Base-by-base conservation (phyloP, 2,329 filamentous ascomycete genomes). In the Alternaria conjuncta region DNA sequence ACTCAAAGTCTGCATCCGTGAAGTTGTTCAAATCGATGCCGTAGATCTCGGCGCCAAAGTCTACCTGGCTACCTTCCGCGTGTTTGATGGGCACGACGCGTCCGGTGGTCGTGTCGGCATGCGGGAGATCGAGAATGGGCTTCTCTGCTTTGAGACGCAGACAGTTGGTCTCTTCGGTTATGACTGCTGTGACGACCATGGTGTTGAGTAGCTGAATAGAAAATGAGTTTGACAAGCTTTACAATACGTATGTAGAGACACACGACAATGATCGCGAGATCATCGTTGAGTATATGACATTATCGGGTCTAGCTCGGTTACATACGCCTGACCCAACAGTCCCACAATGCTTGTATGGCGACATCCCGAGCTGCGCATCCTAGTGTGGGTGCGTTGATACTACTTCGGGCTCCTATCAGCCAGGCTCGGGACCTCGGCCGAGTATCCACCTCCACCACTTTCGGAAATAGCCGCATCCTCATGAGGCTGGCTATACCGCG, bases 21-120 rank as follows among this genome's bases (percentile, higher is more conserved):
- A 65, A 65, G 15, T 60, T 60, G 46, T 65, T 65, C 60, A 65
- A 46, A 20, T 65, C 63, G 41, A 65, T 65, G 25, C 63, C 63
- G 28, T 65, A 65, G 23, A 65, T 32, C 25, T 65, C 55, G 10
- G 60, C 63, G 12, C 63, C 63, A 45, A 65, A 65, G 53, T 65
- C 60, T 5, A 63, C 60, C 12, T 32, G 28, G 47, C 63, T 65
- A 10, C 25, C 30, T 25, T 57, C 32, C 3, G 47, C 15, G 26
- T 65, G 63, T 11, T 46, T 36, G 12, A 65, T 65, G 11, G 50
- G 60, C 6, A 57, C 60, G 6, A 57, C 44, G 10, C 63, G 63
- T n/a, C 63, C 60, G 18, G 50, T 51, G 5, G 63, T 53, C 10
- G 6, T 55, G 5, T 55, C 44, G 10, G 63, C 60, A 54, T 65